Evolutionary conservation across 2,329 filamentous ascomycete genomes (phyloP), one percentile per base, ranked within the genome.

Genomic region (Aspergillus tubingensis): DNA sequence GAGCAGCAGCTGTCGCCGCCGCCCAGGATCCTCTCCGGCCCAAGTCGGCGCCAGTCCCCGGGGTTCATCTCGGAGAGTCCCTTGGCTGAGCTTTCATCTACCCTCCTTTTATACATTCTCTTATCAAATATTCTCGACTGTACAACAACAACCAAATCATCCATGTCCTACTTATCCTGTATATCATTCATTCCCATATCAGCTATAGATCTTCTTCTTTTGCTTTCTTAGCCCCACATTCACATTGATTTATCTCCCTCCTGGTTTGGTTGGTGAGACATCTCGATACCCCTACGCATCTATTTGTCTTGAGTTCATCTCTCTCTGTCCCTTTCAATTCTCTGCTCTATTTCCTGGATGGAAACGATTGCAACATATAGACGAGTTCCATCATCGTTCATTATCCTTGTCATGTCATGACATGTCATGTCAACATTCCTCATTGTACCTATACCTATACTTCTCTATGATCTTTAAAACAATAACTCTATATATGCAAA

Each of bases 31-130:
- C 53, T 17, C 39, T 19, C 7, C 21, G 7, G 25, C 53, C 53
- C 15, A 55, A 55, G 39, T 32, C 53, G 8, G 21, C 23, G 7
- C 55, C 67, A 13, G 51, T 66, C 6, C 53, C 68, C 1, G 67
- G 67, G 19, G 57, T 62, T 7, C 66, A 72, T 55, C 62, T 75
- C 8, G 68, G 69, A 19, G 73, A 75, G 61, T 68, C 71, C 7
- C 59, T 75, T 11, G 73, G 73, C 47, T 75, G 54, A 72, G 39
- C 17, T 54, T 27, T 7, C 15, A 10, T n/a, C 23, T 21, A 54
- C 11, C 17, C 15, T 23, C 21, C 11, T n/a, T 19, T 30, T 3
- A 41, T 38, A 39, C 6, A 41, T 38, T 47, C 6, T n/a, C 13
- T 7, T 15, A 23, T 50, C 11, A 6, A 8, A 41, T 4, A 6